Base-by-base conservation (phyloP, 208 protist genomes). In the Leishmania lainsoni region DNA sequence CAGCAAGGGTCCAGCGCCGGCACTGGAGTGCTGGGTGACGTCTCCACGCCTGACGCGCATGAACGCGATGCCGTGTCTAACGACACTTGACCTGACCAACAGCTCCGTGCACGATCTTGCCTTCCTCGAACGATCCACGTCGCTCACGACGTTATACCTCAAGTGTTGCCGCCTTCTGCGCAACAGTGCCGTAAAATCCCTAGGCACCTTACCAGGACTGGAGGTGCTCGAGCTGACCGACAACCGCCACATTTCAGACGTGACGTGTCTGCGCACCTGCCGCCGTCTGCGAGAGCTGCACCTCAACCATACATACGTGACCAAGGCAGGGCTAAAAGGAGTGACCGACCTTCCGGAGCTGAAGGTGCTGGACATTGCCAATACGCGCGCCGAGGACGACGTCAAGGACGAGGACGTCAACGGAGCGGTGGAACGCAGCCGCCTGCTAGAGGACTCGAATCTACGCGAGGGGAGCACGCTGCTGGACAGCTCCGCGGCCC, bases 191-290 rank as follows among this genome's bases (percentile, higher is more conserved):
- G 84, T 87, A 1, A 58, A 54, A 61, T 71, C 17, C 5, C 84
- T 88, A 12, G 76, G 82, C 39, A 69, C 75, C 32, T 75, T 87
- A 26, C 68, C 76, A 22, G 76, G 75, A 45, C 75, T 95, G 51
- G 86, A 93, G 78, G 81, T 75, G 80, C 52, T 95, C 42, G 83
- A 92, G 78, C 58, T 95, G 54, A 86, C 84, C 42, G 89, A 91
- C 73, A 86, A 85, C 61, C 35, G 78, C 9, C 81, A 85, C 71
- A 87, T 95, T 59, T 88, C 85, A 58, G 80, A 90, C 75, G 85
- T 93, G n/a, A 83, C 56, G 5, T 85, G 73, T n/a, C 83, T 95
- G 58, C 73, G 70, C 17, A 63, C 66, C 35, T 91, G 87, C 58
- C 74, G 71, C 3, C 72, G 75, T n/a, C 83, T 95, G 79, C 78